Conservation (phyloP, 2,329 filamentous ascomycete species). For the Calonectria ilicicola region DNA sequence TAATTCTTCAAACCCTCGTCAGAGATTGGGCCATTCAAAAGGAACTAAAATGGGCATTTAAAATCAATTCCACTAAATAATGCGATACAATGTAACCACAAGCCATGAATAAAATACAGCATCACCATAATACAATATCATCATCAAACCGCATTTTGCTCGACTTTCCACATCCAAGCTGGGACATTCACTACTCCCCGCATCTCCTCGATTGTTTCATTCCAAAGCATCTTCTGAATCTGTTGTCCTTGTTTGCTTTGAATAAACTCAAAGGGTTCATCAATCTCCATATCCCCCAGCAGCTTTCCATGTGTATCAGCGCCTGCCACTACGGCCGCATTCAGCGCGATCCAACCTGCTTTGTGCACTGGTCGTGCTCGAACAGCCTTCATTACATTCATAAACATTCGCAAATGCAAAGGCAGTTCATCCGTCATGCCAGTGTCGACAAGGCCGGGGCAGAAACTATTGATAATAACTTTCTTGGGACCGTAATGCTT, state of each 20-base stretch:
- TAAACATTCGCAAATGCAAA: constrained; percentile 21
- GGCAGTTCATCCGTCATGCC: constrained; percentile 27
- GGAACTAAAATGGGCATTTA: too few relatives aligned
- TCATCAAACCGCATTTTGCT: too few relatives aligned
- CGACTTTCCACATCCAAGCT: neutral
- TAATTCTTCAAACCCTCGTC: too few relatives aligned
- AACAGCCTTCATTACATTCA: constrained; percentile 1
- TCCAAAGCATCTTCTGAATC: constrained; percentile 13
- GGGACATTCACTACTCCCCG: neutral
- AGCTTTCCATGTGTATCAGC: constrained; percentile 30
- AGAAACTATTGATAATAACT: constrained; percentile 33
- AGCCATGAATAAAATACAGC: too few relatives aligned
- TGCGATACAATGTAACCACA: too few relatives aligned
- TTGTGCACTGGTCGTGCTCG: constrained; percentile 21
- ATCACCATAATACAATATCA: too few relatives aligned
- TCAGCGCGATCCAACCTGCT: constrained; percentile 30
- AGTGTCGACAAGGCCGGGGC: constrained; percentile 27
- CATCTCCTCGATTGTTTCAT: constrained; percentile 17
- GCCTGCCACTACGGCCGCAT: constrained; percentile 29
- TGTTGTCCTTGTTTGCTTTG: neutral
- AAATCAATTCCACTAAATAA: too few relatives aligned
- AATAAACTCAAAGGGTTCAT: neutral
- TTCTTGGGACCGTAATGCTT: constrained; percentile 2
- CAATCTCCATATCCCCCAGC: constrained; percentile 23
- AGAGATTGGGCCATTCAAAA: too few relatives aligned